A percentile compares a stretch with the other conserved stretches of the same genome.
These are phyloP conservation scores for Diaporthe caulivora DNA, from an alignment of 2,329 filamentous ascomycete species.

Conservation along the genomic window DNA sequence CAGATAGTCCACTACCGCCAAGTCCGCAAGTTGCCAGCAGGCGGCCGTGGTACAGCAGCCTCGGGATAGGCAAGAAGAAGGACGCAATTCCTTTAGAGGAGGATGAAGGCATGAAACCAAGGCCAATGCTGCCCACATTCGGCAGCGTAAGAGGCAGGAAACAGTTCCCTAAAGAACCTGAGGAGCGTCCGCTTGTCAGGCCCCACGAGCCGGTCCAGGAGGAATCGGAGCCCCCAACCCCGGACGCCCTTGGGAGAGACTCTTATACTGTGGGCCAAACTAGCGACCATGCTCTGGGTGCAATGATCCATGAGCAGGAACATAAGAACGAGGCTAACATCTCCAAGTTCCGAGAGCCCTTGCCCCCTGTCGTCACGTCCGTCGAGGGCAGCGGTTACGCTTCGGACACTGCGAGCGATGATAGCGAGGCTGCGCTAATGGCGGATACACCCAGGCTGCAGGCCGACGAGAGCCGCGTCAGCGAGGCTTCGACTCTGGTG, in stretches of 20 bases:
- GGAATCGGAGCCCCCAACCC: constrained; percentile 43
- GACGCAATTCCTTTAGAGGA: constrained; percentile 64
- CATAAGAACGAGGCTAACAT: constrained; percentile 68
- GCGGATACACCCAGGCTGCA: constrained; percentile 41
- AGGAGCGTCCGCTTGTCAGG: constrained; percentile 70
- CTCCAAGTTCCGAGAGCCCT: constrained; percentile 70
- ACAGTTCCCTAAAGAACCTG: constrained; percentile 63
- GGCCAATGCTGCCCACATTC: constrained; percentile 79
- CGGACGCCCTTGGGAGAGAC: constrained; percentile 19
- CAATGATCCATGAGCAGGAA: constrained; percentile 67
- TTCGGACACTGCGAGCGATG: constrained; percentile 67
- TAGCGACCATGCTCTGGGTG: constrained; percentile 70
- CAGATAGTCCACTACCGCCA: constrained; percentile 54
- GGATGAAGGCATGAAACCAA: constrained; percentile 79
- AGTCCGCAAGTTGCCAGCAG: constrained; percentile 53
- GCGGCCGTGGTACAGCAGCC: constrained; percentile 65
- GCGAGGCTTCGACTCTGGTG: constrained; percentile 39
- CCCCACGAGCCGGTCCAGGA: constrained; percentile 56
- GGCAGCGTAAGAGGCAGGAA: constrained; percentile 79
- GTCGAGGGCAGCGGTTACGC: constrained; percentile 74
- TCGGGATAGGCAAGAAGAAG: constrained; percentile 64
- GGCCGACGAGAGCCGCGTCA: constrained; percentile 39
- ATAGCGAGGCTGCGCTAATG: constrained; percentile 52
- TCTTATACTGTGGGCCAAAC: constrained; percentile 61
- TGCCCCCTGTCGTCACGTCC: constrained; percentile 78